A percentile compares a stretch with the other conserved stretches of the same genome.
Conservation (phyloP, 2,329 filamentous ascomycete genomes). For the Sporothrix sp. region DNA sequence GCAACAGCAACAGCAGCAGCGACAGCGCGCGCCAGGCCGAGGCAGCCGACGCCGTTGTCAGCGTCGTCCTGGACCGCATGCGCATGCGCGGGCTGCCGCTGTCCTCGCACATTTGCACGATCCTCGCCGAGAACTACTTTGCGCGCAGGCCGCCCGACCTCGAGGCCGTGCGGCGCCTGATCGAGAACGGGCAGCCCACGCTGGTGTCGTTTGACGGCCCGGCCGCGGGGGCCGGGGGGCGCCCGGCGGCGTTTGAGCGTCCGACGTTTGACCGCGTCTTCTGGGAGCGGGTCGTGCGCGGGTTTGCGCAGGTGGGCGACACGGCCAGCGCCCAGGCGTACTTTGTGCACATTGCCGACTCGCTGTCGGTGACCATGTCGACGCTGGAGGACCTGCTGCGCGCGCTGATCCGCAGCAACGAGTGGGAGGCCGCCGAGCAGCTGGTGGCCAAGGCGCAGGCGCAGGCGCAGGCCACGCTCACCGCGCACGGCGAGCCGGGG, state of each 20-base stretch:
- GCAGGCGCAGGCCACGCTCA: conserved; percentile 17
- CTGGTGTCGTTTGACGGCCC: too few species aligned
- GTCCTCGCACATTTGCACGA: conserved; percentile 62
- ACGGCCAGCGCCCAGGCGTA: conserved; percentile 38
- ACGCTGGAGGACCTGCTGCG: conserved; percentile 36
- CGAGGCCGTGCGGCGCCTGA: conserved; percentile 47
- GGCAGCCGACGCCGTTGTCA: conserved; percentile 47
- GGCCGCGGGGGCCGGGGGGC: too few species aligned
- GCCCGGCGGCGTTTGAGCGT: too few species aligned
- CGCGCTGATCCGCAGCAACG: conserved; percentile 19
- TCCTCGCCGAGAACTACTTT: conserved; percentile 61
- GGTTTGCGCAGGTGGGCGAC: conserved; percentile 49
- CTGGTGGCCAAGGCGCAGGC: conserved; percentile 22
- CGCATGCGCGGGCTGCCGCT: conserved; percentile 39
- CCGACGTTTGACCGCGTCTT: conserved; percentile 51
- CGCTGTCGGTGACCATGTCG: conserved; percentile 31
- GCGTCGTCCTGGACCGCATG: conserved; percentile 56
- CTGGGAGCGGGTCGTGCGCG: conserved; percentile 61
- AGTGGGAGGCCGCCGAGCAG: conserved; percentile 19
- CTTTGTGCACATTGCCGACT: conserved; percentile 35
- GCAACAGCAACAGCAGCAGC: neutral
- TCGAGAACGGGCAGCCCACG: conserved; percentile 39
- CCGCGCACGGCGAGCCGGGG: conserved; percentile 15
- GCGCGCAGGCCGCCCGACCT: conserved; percentile 47
- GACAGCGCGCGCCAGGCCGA: too few species aligned